phyloP scores from a whole-genome alignment of 1,284 basidiomycete species.

The Ustilago xerochloae region DNA sequence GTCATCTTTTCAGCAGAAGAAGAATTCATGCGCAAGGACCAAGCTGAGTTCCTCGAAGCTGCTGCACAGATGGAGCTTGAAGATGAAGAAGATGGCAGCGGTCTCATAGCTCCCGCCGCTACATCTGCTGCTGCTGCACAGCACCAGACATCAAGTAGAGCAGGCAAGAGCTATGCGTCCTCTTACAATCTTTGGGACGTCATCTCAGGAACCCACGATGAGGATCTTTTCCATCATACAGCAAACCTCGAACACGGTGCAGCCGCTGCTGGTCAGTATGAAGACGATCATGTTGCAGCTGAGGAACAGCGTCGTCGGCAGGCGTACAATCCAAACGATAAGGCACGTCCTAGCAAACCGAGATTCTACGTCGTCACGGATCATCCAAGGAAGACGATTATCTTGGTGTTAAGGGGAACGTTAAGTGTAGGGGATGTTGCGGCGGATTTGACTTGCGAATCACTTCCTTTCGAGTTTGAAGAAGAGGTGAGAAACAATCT shows the following conservation, averaged over 20 bases:
- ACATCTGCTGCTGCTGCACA: neutral
- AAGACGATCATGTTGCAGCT: conserved; percentile 16
- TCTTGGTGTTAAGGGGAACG: conserved; percentile 62
- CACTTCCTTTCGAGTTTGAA: conserved; percentile 36
- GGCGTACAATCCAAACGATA: conserved; percentile 14
- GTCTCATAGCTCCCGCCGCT: no score
- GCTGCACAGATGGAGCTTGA: conserved; percentile 52
- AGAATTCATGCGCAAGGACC: conserved; percentile 49
- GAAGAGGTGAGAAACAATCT: conserved; percentile 23
- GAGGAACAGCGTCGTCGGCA: neutral
- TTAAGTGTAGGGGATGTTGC: conserved; percentile 63
- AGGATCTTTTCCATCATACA: conserved; percentile 58
- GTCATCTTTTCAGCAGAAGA: conserved; percentile 49
- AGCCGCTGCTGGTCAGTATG: conserved; percentile 45
- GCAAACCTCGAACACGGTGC: conserved; percentile 49
- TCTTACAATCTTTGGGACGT: conserved; percentile 55
- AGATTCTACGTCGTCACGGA: conserved; percentile 64
- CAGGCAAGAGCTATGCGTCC: conserved; percentile 14
- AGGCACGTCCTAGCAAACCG: conserved; percentile 45
- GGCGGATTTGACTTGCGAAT: conserved; percentile 66
- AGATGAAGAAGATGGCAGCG: conserved; percentile 39
- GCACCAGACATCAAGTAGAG: neutral
- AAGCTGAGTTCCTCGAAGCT: conserved; percentile 51
- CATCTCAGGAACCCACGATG: conserved; percentile 57
- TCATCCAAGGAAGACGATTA: conserved; percentile 53